Evolutionary conservation across 331 rosid species (phyloP), one percentile per base, ranked within the genome.

Genomic region (Rhamnella rubrinervis): DNA sequence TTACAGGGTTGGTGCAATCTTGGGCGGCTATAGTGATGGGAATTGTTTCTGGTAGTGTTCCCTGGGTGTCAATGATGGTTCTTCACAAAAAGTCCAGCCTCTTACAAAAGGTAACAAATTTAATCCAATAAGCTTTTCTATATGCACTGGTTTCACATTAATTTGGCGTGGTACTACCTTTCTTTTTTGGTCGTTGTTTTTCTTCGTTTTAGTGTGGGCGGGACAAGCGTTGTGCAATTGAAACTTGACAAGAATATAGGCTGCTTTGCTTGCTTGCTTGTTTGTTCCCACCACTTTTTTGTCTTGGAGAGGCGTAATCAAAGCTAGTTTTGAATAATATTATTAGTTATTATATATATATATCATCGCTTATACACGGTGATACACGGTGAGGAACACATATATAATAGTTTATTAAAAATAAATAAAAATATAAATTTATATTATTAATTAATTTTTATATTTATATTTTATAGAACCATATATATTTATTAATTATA

Each of bases 1-100:
- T 41, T 77, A 70, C 72, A 91, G 97, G 98, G 13, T 63, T 93
- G n/a, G 98, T 93, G 65, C 98, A 91, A 73, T 84, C 96, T 66
- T 93, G 98, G 98, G 98, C 98, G 56, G 96, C 97, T 74, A 91
- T 93, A 44, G 85, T 93, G 40, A 87, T 87, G 89, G 98, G 97
- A 65, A 79, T 91, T 0, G 66, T 77, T 11, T 71, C 93, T 0
- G 98, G 98, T 0, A 93, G 92, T 64, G 60, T 93, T 84, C 98
- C 98, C 0, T 91, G 97, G 98, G 82, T 89, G 0, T 63, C 97
- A 7, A 93, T 93, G 98, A 93, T 93, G 98, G 66, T 93, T 21
- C 76, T 93, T 44, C 98, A 91, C 76, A 93, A 93, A 65, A 93
- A 85, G 79, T 83, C 87, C 8, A 73, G 59, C 49, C 79, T 93